phyloP scores from a whole-genome alignment of 192 early-diverging fungal species.

The Coemansia asiatica region DNA sequence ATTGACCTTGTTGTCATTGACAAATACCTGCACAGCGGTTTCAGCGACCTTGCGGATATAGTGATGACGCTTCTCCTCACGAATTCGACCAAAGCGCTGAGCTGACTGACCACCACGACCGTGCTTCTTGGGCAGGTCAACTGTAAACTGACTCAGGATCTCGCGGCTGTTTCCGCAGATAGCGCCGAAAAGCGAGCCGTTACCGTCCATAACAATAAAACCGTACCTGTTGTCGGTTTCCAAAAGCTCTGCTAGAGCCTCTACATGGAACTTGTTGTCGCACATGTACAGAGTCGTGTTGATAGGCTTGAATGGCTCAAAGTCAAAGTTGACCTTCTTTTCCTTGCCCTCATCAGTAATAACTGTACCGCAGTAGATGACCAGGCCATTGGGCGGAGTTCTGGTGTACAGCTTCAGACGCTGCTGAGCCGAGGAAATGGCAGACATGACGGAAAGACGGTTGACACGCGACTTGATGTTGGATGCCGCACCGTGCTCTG shows the following conservation, averaged over 20 bases:
- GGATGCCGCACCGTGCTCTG: conserved; percentile 98
- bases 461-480: conserved; percentile 99
- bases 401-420: conserved; percentile 91
- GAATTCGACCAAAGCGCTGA: conserved; percentile 97
- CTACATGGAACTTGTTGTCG: conserved; percentile 99
- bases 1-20: conserved; percentile 81
- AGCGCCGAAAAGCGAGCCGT: conserved; percentile 91
- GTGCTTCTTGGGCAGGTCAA: conserved; percentile 99
- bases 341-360: conserved; percentile 99
- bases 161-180: conserved; percentile 94
- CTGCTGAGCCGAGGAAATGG: conserved; percentile 97
- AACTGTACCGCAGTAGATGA: conserved; percentile 93
- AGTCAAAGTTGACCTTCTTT: conserved; percentile 98
- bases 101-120: conserved; percentile 99
- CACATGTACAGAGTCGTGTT: conserved; percentile 97
- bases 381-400: conserved; percentile 93
- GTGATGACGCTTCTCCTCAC: conserved; percentile 98
- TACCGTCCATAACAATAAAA: conserved; percentile 99
- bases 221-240: conserved; percentile 96
- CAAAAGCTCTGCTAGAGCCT: conserved; percentile 86
- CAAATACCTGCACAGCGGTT: conserved; percentile 92
- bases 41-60: conserved; percentile 99
- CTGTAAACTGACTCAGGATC: conserved; percentile 89
- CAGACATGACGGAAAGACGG: conserved; percentile 91
- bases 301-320: conserved; percentile 99